Evolutionary conservation across 768 basidiomycete species (phyloP).

Genomic region (Erythrobasidium yunnanense): DNA sequence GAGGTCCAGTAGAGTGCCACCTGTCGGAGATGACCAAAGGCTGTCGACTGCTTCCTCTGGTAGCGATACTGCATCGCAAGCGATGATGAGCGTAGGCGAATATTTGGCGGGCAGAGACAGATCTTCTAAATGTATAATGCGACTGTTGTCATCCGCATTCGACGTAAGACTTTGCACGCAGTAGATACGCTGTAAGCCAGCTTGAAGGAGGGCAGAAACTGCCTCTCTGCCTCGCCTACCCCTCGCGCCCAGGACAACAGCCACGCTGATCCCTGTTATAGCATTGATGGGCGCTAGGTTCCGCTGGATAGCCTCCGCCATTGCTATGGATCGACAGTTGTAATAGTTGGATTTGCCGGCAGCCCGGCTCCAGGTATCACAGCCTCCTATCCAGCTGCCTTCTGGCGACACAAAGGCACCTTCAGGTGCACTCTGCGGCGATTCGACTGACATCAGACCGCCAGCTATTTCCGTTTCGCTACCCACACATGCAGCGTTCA

Average conservation of each 20-base stretch:
- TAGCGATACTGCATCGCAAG: neutral
- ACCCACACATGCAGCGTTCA: neutral
- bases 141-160: neutral
- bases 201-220: neutral
- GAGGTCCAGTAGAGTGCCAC: slow-evolving; percentile 11
- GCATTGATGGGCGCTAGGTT: slow-evolving; percentile 36
- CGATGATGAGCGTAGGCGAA: slow-evolving; percentile 1
- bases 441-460: neutral
- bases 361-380: neutral
- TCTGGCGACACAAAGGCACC: neutral
- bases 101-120: neutral
- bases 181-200: neutral
- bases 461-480: neutral
- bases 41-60: neutral
- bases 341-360: neutral
- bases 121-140: neutral
- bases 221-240: slow-evolving; percentile 7
- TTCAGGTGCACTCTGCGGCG: neutral
- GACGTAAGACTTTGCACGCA: neutral
- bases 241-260: slow-evolving; percentile 10
- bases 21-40: slow-evolving; percentile 6
- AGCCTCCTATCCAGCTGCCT: neutral
- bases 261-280: slow-evolving; percentile 11
- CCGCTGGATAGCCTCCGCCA: slow-evolving; percentile 33
- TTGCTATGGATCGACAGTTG: slow-evolving; percentile 32